phyloP scores from a whole-genome alignment of 768 basidiomycete genomes.

The Harrya chromipes region DNA sequence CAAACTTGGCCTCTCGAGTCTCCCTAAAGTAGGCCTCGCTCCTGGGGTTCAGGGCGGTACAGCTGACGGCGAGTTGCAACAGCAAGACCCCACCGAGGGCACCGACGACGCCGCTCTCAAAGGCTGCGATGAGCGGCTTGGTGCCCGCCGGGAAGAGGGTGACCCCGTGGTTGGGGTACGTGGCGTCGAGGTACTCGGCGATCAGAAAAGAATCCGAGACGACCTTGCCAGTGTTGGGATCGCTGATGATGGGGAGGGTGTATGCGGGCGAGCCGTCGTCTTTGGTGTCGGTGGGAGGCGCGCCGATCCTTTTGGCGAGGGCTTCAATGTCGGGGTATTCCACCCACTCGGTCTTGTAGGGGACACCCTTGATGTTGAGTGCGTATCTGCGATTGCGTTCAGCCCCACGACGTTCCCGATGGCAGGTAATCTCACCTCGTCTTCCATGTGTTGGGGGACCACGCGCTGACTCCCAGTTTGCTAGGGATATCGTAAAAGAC shows the following conservation, averaged over 20 bases:
- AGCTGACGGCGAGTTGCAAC: constrained; percentile 15
- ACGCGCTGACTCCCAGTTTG: constrained; percentile 27
- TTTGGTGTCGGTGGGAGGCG: constrained; percentile 29
- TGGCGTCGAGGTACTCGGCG: constrained; percentile 44
- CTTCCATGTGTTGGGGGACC: constrained; percentile 49
- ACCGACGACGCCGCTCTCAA: constrained; percentile 22
- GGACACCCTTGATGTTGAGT: constrained; percentile 40
- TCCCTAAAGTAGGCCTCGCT: constrained; percentile 33
- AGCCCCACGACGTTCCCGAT: neutral
- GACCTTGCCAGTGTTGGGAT: constrained; percentile 34
- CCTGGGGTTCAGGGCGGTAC: constrained; percentile 20
- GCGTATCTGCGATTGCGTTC: constrained; percentile 26
- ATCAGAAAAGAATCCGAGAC: constrained; percentile 42
- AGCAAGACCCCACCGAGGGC: constrained; percentile 11
- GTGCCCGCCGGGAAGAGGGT: constrained; percentile 41
- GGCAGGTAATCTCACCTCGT: constrained; percentile 30
- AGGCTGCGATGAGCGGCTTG: constrained; percentile 39
- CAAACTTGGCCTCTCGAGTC: constrained; percentile 32
- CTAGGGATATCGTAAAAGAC: constrained; percentile 48
- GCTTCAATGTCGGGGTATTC: constrained; percentile 41
- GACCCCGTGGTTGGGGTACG: constrained; percentile 35
- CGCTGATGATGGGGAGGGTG: constrained; percentile 42
- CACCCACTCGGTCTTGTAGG: constrained; percentile 42
- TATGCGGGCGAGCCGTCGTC: constrained; percentile 33
- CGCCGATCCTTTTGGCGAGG: constrained; percentile 31